Evolutionary conservation across 2,329 filamentous ascomycete species (phyloP), one percentile per base, ranked within the genome.

Genomic region (Ceratocystis diversiconidia): DNA sequence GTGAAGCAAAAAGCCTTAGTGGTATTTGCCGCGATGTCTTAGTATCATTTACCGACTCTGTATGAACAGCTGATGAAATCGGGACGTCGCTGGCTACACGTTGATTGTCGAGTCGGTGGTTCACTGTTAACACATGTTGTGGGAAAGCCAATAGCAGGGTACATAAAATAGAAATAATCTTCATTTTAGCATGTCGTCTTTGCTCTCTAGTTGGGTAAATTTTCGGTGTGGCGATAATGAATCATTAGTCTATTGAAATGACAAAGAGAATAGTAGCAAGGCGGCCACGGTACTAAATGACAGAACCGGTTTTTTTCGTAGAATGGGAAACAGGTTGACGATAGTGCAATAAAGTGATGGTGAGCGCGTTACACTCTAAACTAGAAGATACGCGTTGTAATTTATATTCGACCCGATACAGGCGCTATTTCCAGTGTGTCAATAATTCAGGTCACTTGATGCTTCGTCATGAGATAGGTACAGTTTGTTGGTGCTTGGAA

Each of bases 1-100:
- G 84, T 19, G 89, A 86, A 67, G 82, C 78, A 76, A 95, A 97
- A 68, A 96, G 80, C 28, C 78, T 72, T 32, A 76, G 72, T 3
- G 88, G 85, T 36, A 63, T 44, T 2, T 22, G 8, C 55, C 55
- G 55, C 15, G 12, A 17, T 36, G 55, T n/a, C 55, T 59, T 15
- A 12, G 22, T 7, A 17, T 7, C 5, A n/a, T 36, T 28, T 59
- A 17, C 32, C 19, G 55, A 8, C 28, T 19, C 10, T n/a, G 32
- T 28, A n/a, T 30, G 30, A 30, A n/a, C 15, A 59, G 32, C 55
- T 36, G 22, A 28, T 59, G 48, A 19, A 1, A 43, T 32, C 6
- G 50, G 30, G 30, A 43, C 55, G 43, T 25, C 44, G 25, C 57
- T 50, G 17, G 55, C 10, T 15, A 52, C 19, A 6, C 30, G 62